Conservation (phyloP, 2,329 filamentous ascomycete genomes). For the Helotiales sp. region DNA sequence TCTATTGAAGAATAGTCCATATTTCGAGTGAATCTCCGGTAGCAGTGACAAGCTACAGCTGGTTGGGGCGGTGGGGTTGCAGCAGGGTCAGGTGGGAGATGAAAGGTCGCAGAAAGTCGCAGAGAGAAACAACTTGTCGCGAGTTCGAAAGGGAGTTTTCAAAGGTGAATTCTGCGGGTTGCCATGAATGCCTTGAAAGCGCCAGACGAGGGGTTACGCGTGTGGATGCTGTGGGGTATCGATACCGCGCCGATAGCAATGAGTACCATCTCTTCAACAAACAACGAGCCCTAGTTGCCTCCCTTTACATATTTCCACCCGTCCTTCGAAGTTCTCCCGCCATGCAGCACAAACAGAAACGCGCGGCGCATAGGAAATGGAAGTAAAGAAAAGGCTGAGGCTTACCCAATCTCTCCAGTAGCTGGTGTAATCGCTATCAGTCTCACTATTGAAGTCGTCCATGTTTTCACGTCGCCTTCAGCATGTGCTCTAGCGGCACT, state of each 20-base stretch:
- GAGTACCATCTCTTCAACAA: not conserved
- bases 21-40: not conserved
- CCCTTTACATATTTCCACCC: not conserved
- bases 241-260: not conserved
- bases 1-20: conserved; percentile 1
- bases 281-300: not conserved
- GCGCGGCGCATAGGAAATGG: conserved; percentile 30
- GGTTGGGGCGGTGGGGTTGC: not conserved
- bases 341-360: conserved; percentile 9
- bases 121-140: not conserved
- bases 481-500: conserved; percentile 40
- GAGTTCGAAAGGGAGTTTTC: too few relatives aligned
- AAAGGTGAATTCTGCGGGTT: conserved; percentile 3
- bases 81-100: not conserved
- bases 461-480: conserved; percentile 54
- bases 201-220: not conserved
- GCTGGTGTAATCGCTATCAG: conserved; percentile 98
- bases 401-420: conserved; percentile 99
- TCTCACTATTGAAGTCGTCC: conserved; percentile 98
- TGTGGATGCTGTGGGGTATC: not conserved
- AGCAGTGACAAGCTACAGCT: not conserved
- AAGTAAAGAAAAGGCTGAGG: conserved; percentile 40
- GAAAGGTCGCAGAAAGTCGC: not conserved
- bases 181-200: not conserved
- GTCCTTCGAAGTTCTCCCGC: not conserved